Base-by-base conservation (phyloP, 1,284 basidiomycete genomes). In the Cutaneotrichosporon mucoides region DNA sequence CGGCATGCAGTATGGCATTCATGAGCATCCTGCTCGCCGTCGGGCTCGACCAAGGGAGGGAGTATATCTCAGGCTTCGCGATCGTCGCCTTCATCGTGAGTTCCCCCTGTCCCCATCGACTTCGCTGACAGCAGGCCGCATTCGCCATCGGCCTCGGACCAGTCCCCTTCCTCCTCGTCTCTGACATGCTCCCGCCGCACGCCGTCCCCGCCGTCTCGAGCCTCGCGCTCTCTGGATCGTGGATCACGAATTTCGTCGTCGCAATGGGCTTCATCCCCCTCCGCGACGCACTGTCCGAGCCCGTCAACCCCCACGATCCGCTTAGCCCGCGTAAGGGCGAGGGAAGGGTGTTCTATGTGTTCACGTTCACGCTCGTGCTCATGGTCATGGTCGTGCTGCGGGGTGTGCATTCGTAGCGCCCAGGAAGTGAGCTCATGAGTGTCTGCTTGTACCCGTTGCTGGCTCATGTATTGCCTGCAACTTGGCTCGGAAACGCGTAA, bases 81-180 rank as follows among this genome's bases (percentile, higher is more conserved):
- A 91, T 96, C 65, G 77, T 92, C 49, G 81, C 84, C 1, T 94
- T 96, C 73, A 87, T 96, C 40, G 86, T 89, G 72, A 50, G 84
- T 79, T 10, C n/a, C 42, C 57, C 48, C 40, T 7, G 3, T n/a
- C 10, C 5, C 5, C 16, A 9, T 7, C 8, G 12, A 6, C 42
- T 24, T 24, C 5, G 43, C 53, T 47, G 33, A 41, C 35, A 2
- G 6, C 51, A 69, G 63, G 90, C 89, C 72, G 88, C 88, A 0
- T 97, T 95, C 73, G 88, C 90, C 0, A 79, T 90, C 42, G 93
- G 93, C 1, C 81, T 96, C n/a, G 93, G 93, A 1, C 92, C 93
- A 1, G 80, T 96, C 40, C 93, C 93, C 0, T 96, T 93, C 73
- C 86, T 97, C 45, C 88, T 96, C 76, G 86, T 95, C 37, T 86